Evolutionary conservation across 495 filamentous ascomycete genomes (phyloP).

Genomic region (Hypoxylon crocopeplum): DNA sequence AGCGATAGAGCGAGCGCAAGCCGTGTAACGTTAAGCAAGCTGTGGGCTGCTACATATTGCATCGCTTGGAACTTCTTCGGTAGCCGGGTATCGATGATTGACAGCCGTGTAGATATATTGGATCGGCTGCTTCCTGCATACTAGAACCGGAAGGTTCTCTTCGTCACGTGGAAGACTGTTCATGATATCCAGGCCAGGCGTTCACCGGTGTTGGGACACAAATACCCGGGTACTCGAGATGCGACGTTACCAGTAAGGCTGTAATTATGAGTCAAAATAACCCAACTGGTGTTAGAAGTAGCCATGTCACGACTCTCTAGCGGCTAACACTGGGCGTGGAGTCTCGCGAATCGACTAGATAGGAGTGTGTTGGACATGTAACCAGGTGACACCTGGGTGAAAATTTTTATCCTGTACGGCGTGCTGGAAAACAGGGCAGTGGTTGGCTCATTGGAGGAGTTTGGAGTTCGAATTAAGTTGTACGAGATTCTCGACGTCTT

Average conservation of each 20-base stretch:
- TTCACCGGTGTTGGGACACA: slow-evolving; percentile 14
- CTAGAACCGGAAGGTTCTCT: slow-evolving; percentile 21
- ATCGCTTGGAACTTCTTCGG: slow-evolving; percentile 18
- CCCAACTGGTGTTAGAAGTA: neutral
- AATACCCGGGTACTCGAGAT: slow-evolving; percentile 29
- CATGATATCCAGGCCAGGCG: slow-evolving; percentile 5
- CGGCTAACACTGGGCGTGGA: slow-evolving; percentile 7
- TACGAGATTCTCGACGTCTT: slow-evolving; percentile 13
- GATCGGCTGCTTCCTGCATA: slow-evolving; percentile 12
- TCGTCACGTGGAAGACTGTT: slow-evolving; percentile 22
- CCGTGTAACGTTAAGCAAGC: slow-evolving; percentile 32
- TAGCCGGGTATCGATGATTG: slow-evolving; percentile 15
- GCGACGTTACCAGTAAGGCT: slow-evolving; percentile 38
- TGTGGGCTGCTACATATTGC: slow-evolving; percentile 26
- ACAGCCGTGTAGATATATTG: slow-evolving; percentile 17
- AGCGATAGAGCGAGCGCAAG: slow-evolving; percentile 7
- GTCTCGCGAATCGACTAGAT: slow-evolving; percentile 18
- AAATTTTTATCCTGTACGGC: slow-evolving; percentile 21
- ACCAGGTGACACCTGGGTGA: slow-evolving; percentile 22
- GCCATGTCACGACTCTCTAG: slow-evolving; percentile 5
- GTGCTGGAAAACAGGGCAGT: slow-evolving; percentile 19
- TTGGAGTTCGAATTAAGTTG: slow-evolving; percentile 12
- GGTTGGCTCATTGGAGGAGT: slow-evolving; percentile 3
- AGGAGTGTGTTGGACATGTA: slow-evolving; percentile 13
- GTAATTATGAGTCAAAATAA: slow-evolving; percentile 11